Evolutionary conservation across 148 eudicot species (phyloP), one percentile per base, ranked within the genome.

Genomic region (Vaccinium corymbosum): DNA sequence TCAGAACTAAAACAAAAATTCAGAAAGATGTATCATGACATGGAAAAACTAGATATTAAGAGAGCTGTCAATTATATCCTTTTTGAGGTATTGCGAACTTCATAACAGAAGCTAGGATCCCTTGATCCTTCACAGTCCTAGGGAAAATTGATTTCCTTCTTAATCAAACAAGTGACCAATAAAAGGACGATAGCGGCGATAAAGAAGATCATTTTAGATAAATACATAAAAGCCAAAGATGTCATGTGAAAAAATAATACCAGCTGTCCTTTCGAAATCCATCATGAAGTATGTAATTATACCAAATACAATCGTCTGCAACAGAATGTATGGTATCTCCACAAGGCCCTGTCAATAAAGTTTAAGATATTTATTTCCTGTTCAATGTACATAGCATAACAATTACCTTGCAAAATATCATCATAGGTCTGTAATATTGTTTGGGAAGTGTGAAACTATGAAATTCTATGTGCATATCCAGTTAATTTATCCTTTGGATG

Each of bases 231-330:
- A 83, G 35, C 9, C 22, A 72, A 19, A 17, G 42, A 56, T 75
- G 66, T 48, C 52, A 13, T 1, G 29, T 56, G 61, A 20, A 76
- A 55, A 82, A 81, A 78, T 52, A 91, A 82, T 91, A 95, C 98
- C 88, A 3, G 81, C 77, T 83, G 90, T 88, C 81, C 90, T 92
- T 82, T 93, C 98, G 66, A 92, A 94, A 77, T 92, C 90, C 80
- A 96, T 90, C 98, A 94, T 96, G 86, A 92, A 90, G 85, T 96
- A 96, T 49, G 97, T 93, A 90, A 92, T 94, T 88, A 89, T 42
- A 46, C 91, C 92, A 86, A 91, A 96, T 27, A 91, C 0, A 42
- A 94, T 80, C 59, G 98, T 93, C 87, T 94, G 98, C 51, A 84
- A 82, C 53, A 86, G 77, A 73, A 94, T 86, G 71, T 93, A 96